These are phyloP conservation scores for Arthroderma sp. DNA, from an alignment of 2,329 filamentous ascomycete species.

Conservation along the genomic window DNA sequence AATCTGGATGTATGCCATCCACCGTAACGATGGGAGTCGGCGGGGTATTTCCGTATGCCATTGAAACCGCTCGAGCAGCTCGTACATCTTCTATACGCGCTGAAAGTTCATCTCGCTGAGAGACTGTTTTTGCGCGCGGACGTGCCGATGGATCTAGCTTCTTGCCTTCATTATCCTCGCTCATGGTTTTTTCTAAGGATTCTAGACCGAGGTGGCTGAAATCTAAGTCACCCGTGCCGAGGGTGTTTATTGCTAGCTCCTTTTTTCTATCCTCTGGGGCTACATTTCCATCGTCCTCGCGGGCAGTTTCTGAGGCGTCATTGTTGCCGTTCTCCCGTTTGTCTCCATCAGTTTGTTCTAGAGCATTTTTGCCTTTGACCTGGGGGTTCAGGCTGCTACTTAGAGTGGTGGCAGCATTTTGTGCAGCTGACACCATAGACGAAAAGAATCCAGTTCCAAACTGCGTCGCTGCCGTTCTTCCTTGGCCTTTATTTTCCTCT, in stretches of 20 bases:
- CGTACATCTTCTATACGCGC: conserved; percentile 48
- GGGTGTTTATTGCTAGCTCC: conserved; percentile 71
- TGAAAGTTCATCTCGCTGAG: conserved; percentile 39
- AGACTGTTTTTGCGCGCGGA: conserved; percentile 27
- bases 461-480: conserved; percentile 44
- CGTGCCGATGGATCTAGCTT: conserved; percentile 24
- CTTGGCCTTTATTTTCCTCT: conserved; percentile 47
- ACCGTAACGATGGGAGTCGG: conserved; percentile 26
- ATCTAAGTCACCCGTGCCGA: conserved; percentile 80
- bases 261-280: conserved; percentile 38
- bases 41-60: conserved; percentile 41
- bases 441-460: conserved; percentile 67
- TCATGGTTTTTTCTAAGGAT: conserved; percentile 25
- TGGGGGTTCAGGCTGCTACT: conserved; percentile 49
- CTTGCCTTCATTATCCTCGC: conserved; percentile 29
- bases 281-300: conserved; percentile 22
- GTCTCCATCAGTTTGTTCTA: conserved; percentile 23
- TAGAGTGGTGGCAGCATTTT: conserved; percentile 78
- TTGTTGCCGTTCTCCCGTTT: conserved; percentile 22
- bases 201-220: conserved; percentile 74
- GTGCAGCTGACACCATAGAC: conserved; percentile 80
- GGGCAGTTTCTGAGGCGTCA: conserved; percentile 21
- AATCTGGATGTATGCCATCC: conserved; percentile 25
- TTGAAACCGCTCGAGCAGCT: conserved; percentile 48
- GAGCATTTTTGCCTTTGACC: conserved; percentile 31